Conservation (phyloP, 257 asterid genomes). For the Ilex asprella region DNA sequence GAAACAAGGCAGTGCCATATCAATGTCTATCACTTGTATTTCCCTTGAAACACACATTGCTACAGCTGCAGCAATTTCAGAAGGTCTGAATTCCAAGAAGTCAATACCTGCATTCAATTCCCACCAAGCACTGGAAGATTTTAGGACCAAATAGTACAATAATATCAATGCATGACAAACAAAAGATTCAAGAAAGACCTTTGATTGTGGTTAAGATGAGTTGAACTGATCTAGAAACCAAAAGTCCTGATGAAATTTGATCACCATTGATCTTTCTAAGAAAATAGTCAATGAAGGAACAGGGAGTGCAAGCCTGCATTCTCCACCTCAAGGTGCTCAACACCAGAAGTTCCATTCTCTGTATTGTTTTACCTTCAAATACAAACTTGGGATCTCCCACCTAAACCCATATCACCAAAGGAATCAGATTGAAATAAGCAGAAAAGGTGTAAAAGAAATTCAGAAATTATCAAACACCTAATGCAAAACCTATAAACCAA, state of each 20-base stretch:
- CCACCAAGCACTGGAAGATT: constrained; percentile 24
- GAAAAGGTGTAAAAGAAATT: too few species aligned
- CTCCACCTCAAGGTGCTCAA: constrained; percentile 61
- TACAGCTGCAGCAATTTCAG: constrained; percentile 77
- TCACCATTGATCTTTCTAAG: constrained; percentile 30
- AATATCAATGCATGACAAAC: not conserved
- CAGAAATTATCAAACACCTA: not conserved
- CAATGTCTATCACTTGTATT: constrained; percentile 31
- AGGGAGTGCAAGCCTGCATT: constrained; percentile 58
- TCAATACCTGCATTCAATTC: constrained; percentile 67
- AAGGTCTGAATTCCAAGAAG: constrained; percentile 78
- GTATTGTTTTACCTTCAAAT: constrained; percentile 54
- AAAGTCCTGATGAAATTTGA: constrained; percentile 13
- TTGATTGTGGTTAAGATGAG: constrained; percentile 43
- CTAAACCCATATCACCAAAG: constrained; percentile 20
- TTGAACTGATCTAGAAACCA: constrained; percentile 41
- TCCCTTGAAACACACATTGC: constrained; percentile 47
- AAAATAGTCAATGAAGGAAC: constrained; percentile 37
- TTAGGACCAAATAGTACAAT: not conserved
- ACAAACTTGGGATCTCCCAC: constrained; percentile 48
- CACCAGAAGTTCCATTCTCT: constrained; percentile 76
- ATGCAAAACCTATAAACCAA: not conserved
- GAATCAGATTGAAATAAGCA: too few species aligned
- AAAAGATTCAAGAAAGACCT: constrained; percentile 33
- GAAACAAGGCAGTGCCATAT: constrained; percentile 43